Base-by-base conservation (phyloP, 352 stramenopile genomes). In the Pythium aphanidermatum region DNA sequence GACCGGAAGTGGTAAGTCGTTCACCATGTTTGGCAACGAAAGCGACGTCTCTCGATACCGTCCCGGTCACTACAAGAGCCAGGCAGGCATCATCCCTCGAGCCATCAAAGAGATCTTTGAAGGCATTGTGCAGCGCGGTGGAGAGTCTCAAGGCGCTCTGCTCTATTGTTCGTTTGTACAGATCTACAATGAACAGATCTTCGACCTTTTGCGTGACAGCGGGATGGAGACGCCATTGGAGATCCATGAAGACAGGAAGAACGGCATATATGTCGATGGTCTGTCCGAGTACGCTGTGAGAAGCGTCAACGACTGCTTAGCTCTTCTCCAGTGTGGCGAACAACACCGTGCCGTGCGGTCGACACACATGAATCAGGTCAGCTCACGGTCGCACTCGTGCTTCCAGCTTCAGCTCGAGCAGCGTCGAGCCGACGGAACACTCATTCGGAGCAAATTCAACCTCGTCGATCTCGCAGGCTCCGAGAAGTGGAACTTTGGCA, bases 391-490 rank as follows among this genome's bases (percentile, higher is more conserved):
- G 47, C 89, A 97, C 65, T 92, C 78, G 44, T 81, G 95, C 3
- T 93, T 97, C 40, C 85, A 95, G 43, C 44, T 97, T 0, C 41
- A 89, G 12, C 68, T 96, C 12, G 86, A 95, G 49, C 70, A 87
- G 44, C 66, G 72, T 26, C 74, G 65, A 16, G 73, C 68, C 31
- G 80, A 90, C 51, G 78, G 70, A 24, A 77, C 65, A 3, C 43
- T 87, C 17, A 60, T 96, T 39, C 89, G 89, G 40, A 92, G 86
- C 40, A 97, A 97, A 55, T 95, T 97, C 54, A 97, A 97, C 64
- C 65, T 97, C 5, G 90, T 97, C n/a, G 90, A 97, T 58, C 67
- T 97, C 12, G 90, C 88, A 7, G 90, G 90, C 9, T 96, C 86
- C 6, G 91, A 97, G 51, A 97, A 97, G 51, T 97, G 91, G 90